Evolutionary conservation across 768 basidiomycete species (phyloP).

Genomic region (Lactarius quietus): DNA sequence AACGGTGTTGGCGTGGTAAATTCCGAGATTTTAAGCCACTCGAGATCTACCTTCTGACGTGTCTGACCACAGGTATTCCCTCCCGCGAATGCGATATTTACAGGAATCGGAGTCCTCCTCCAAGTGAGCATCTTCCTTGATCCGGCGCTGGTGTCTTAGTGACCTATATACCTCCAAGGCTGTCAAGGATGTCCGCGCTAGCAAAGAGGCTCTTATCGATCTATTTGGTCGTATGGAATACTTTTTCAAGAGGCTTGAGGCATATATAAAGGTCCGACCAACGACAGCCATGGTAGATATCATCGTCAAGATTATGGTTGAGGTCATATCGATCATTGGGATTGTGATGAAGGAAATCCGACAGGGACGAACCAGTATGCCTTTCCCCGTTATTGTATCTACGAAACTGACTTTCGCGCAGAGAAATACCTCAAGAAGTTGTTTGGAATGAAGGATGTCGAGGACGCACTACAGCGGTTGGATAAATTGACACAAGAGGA

Average conservation of each 20-base stretch:
- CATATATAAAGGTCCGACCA: not conserved
- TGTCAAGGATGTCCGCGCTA: not conserved
- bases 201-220: not conserved
- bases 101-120: not conserved
- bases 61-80: not conserved
- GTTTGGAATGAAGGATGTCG: not conserved
- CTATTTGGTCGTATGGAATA: not conserved
- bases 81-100: not conserved
- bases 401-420: not conserved
- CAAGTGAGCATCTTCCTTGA: not conserved
- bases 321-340: not conserved
- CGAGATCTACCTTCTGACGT: not conserved
- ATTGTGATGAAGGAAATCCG: not conserved
- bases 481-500: not conserved
- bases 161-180: not conserved
- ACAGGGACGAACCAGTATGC: not conserved
- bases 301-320: not conserved
- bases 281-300: not conserved
- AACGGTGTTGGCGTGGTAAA: not conserved
- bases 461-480: not conserved
- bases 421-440: not conserved
- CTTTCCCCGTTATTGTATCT: not conserved
- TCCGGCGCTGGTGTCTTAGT: not conserved
- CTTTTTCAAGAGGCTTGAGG: not conserved
- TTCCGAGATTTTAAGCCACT: not conserved